phyloP scores from a whole-genome alignment of 2,329 filamentous ascomycete genomes.

The Penicillium corylophilum region DNA sequence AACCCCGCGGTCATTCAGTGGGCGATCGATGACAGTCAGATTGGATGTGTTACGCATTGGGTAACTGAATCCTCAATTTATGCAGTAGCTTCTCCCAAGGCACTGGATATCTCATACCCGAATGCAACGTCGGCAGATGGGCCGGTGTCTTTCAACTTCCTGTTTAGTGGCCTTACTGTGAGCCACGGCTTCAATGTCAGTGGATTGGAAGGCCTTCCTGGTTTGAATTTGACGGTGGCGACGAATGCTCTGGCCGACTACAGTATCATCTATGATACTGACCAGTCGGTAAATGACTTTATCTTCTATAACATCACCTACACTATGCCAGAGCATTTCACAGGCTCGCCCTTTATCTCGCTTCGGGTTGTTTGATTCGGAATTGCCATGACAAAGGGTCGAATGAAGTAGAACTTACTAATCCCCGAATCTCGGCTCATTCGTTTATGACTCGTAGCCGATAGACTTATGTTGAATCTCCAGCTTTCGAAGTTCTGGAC shows the following conservation, averaged over 20 bases:
- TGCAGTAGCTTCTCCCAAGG: slow-evolving; percentile 42
- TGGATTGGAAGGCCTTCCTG: slow-evolving; percentile 14
- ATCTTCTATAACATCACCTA: slow-evolving; percentile 20
- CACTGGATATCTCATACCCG: slow-evolving; percentile 56
- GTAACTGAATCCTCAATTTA: slow-evolving; percentile 44
- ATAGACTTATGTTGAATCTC: no score
- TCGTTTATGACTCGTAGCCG: background rate
- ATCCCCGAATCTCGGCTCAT: background rate
- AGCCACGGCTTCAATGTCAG: slow-evolving; percentile 49
- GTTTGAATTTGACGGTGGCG: slow-evolving; percentile 8
- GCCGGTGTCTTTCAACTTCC: slow-evolving; percentile 11
- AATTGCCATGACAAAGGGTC: no score
- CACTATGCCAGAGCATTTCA: slow-evolving; percentile 14
- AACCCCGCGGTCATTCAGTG: slow-evolving; percentile 63
- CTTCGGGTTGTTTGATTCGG: slow-evolving; percentile 5
- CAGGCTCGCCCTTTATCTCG: slow-evolving; percentile 9
- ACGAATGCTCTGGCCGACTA: slow-evolving; percentile 13
- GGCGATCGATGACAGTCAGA: slow-evolving; percentile 39
- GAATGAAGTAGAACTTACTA: no score
- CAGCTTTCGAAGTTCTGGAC: background rate
- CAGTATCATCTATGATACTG: slow-evolving; percentile 15
- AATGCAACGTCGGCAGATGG: slow-evolving; percentile 33
- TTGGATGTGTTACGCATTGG: slow-evolving; percentile 34
- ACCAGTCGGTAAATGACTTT: slow-evolving; percentile 18
- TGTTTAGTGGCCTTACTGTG: slow-evolving; percentile 15